Base-by-base conservation (phyloP, 306 rosid species). In the peach (Prunus persica) region DNA sequence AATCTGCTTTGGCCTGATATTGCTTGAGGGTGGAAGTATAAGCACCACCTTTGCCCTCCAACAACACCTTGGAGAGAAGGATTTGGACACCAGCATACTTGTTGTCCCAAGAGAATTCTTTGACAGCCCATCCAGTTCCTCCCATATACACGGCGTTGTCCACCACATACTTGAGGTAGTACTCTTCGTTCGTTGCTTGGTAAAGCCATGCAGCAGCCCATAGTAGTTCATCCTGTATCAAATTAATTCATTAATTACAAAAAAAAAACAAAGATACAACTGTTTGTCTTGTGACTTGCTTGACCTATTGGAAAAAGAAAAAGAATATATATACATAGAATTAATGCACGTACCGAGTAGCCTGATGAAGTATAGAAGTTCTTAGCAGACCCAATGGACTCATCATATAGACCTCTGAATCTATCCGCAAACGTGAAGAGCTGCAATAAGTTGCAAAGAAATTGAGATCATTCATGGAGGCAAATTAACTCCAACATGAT, bases 191-290 rank as follows among this genome's bases (percentile, higher is more conserved):
- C 20, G 94, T 93, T 71, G 97, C 97, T 76, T 75, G 79, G 64
- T 87, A 85, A 16, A 93, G 83, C 98, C 98, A 93, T 0, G 96
- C 82, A 2, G 97, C 93, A 46, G 94, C 97, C 98, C 98, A 93
- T n/a, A 93, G 57, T 58, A 93, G 73, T 78, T 93, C 98, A 79
- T 93, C 98, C 98, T 91, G 74, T 69, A 79, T 11, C 65, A 74
- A 19, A 81, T 22, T 4, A 62, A 28, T 55, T 46, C 27, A 3
- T 24, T 30, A 58, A n/a, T 79, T 71, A 84, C 65, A 49, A 65
- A 20, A 63, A 38, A 18, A 18, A 15, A 58, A 52, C 6, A 6
- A 18, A 6, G 57, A 52, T 15, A 52, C 5, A 47, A 47, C 15
- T 47, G 52, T 13, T 47, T 13, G 52, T 47, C 52, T 47, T 47